phyloP scores from a whole-genome alignment of 805 yeast genomes.

The Candida arabinofermentans region DNA sequence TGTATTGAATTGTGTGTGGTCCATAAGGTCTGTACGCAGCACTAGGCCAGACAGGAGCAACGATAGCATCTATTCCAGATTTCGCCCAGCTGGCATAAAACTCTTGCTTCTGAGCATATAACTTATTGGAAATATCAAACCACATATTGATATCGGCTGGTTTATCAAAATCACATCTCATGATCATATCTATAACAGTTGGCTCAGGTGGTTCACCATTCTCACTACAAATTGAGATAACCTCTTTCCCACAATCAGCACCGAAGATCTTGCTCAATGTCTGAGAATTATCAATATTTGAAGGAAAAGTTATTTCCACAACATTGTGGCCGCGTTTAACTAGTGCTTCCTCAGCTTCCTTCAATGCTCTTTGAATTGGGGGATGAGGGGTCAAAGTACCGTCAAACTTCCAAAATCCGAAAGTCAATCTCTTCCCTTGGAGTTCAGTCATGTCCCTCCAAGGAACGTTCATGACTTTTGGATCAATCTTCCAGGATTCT shows the following conservation, averaged over 20 bases:
- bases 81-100: slow-evolving; percentile 34
- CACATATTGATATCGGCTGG: slow-evolving; percentile 25
- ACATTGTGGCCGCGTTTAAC: slow-evolving; percentile 46
- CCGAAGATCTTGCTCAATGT: slow-evolving; percentile 33
- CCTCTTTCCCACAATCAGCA: slow-evolving; percentile 39
- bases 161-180: background rate
- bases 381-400: slow-evolving; percentile 45
- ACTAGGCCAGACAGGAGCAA: slow-evolving; percentile 42
- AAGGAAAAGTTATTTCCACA: slow-evolving; percentile 43
- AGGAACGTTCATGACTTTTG: slow-evolving; percentile 40
- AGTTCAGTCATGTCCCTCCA: slow-evolving; percentile 34
- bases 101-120: slow-evolving; percentile 29
- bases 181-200: slow-evolving; percentile 4
- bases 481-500: slow-evolving; percentile 51
- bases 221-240: slow-evolving; percentile 13
- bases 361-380: slow-evolving; percentile 45
- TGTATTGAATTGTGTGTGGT: slow-evolving; percentile 38
- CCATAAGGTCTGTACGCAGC: slow-evolving; percentile 33
- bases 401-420: slow-evolving; percentile 43
- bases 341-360: slow-evolving; percentile 26
- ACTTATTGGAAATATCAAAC: slow-evolving; percentile 38
- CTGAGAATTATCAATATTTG: slow-evolving; percentile 28
- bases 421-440: slow-evolving; percentile 27
- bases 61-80: slow-evolving; percentile 36
- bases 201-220: slow-evolving; percentile 25